Conservation (phyloP, 2,329 filamentous ascomycete species). For the Monosporascus sp. region DNA sequence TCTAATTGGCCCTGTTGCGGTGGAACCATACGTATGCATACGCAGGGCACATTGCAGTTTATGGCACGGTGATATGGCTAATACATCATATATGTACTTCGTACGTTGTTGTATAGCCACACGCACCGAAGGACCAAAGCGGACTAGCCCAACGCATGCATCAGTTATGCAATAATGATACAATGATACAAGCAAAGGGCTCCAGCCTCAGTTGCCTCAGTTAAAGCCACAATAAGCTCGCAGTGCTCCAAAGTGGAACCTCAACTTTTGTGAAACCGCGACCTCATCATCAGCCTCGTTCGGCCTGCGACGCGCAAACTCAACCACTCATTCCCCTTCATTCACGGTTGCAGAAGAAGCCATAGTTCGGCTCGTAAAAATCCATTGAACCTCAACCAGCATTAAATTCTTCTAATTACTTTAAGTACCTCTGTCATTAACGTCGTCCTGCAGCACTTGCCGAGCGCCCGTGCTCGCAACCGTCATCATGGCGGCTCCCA, state of each 20-base stretch:
- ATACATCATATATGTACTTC: not conserved
- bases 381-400: too few species aligned
- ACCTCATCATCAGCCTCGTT: not conserved
- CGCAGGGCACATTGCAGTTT: too few species aligned
- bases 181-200: too few species aligned
- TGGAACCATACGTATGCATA: not conserved
- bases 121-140: too few species aligned
- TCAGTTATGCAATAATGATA: too few species aligned
- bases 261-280: not conserved
- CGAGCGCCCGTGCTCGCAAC: slow-evolving; percentile 3
- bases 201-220: too few species aligned
- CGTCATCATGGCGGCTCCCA: slow-evolving; percentile 56
- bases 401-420: not conserved
- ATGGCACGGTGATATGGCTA: too few species aligned
- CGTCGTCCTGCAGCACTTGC: not conserved
- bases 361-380: too few species aligned
- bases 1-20: not conserved
- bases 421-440: too few species aligned
- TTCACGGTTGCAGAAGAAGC: not conserved
- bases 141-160: too few species aligned
- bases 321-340: not conserved
- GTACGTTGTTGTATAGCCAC: not conserved
- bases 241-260: not conserved
- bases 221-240: too few species aligned
- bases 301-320: not conserved